Base-by-base conservation (phyloP, 176 grass and related monocot species). In the Aegilops speltoides region DNA sequence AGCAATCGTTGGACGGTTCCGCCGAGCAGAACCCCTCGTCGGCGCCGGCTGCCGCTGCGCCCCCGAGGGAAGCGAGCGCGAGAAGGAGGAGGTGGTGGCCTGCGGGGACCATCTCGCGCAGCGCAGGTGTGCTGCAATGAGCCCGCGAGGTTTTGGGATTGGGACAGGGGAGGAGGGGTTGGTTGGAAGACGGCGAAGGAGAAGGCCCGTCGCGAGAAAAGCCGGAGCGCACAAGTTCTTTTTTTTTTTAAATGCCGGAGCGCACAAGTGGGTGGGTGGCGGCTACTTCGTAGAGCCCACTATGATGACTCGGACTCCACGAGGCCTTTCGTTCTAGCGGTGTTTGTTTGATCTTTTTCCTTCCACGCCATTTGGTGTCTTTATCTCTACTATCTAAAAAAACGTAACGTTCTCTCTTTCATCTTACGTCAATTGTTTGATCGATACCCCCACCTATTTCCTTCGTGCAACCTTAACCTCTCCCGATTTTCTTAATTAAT, bases 1-100 rank as follows among this genome's bases (percentile, higher is more conserved):
- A 89, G 79, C 87, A 83, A 37, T 63, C 64, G 59, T 82, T 48
- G 26, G 86, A 79, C 68, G 77, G 25, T 61, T 85, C 79, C 37
- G 31, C 90, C 48, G 88, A 93, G 86, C 91, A 95, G 88, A 91
- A 89, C 8, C 86, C 90, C 77, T 89, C 90, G 10, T 22, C 70
- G 13, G 48, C 63, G 72, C 80, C 89, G 17, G 63, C 56, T 4
- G 46, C 76, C 17, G 29, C 74, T 28, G 73, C 73, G 11, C 81
- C 73, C 37, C 28, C 45, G 50, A 54, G 16, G 76, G 34, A 37
- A 34, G 63, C 26, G 43, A 88, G 79, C 71, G 57, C 38, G 64
- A 78, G 25, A 16, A 45, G 12, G 73, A 84, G 8, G 82, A 84
- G 29, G 79, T 1, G 85, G 64, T 15, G 36, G 88, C 28, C 29